Conservation (phyloP, 768 basidiomycete genomes). For the Strobilomyces echinocephalus region DNA sequence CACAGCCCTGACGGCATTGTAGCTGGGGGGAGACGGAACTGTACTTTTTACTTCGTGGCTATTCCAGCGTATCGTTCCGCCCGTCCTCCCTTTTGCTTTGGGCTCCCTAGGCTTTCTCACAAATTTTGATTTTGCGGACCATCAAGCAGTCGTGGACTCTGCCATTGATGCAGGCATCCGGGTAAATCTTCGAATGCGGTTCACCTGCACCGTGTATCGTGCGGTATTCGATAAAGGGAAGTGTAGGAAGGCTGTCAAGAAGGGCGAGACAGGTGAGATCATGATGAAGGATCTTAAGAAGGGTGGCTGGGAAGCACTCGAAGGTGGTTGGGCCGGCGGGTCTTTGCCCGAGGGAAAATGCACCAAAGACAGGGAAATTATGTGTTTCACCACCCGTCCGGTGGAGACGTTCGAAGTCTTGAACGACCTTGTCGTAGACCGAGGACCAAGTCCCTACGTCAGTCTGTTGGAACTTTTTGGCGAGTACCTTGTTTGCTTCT, state of each 20-base stretch:
- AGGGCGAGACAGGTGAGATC: conserved; percentile 91
- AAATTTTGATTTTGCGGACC: conserved; percentile 89
- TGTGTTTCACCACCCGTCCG: conserved; percentile 94
- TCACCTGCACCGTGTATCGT: conserved; percentile 97
- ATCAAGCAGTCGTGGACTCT: conserved; percentile 80
- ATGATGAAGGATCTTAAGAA: conserved; percentile 91
- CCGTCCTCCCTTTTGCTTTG: conserved; percentile 93
- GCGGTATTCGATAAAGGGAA: conserved; percentile 73
- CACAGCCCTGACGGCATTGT: conserved; percentile 12
- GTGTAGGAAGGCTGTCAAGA: conserved; percentile 80
- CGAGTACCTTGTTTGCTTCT: conserved; percentile 24
- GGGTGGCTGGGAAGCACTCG: conserved; percentile 94
- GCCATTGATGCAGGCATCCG: conserved; percentile 90
- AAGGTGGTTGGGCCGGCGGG: conserved; percentile 62
- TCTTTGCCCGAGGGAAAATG: conserved; percentile 42
- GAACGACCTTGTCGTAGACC: conserved; percentile 96
- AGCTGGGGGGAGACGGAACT: conserved; percentile 98
- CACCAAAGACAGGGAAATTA: conserved; percentile 90
- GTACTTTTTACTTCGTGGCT: conserved; percentile 99
- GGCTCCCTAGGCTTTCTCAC: conserved; percentile 97
- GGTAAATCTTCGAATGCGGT: conserved; percentile 97
- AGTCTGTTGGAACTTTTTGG: conserved; percentile 94
- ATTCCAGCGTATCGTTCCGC: conserved; percentile 98
- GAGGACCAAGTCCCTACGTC: conserved; percentile 97
- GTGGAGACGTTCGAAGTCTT: conserved; percentile 94